phyloP scores from a whole-genome alignment of 306 rosid genomes.

The Gillenia trifoliata region DNA sequence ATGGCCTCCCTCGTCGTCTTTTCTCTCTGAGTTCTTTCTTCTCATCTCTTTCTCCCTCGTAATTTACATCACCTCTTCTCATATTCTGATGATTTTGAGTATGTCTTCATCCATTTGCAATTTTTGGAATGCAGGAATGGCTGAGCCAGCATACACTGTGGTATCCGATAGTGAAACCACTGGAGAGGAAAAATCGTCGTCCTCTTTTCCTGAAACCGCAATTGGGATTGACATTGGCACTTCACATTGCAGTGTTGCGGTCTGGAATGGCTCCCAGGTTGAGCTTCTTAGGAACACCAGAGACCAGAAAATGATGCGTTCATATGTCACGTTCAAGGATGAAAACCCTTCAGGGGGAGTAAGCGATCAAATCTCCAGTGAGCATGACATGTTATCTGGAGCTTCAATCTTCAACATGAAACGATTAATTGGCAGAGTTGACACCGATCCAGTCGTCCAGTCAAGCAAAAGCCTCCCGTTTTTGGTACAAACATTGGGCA shows the following conservation, averaged over 20 bases:
- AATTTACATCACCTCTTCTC: too few relatives aligned
- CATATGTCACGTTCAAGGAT: slow-evolving; percentile 71
- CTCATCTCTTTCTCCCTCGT: too few relatives aligned
- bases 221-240: slow-evolving; percentile 88
- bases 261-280: slow-evolving; percentile 82
- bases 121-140: slow-evolving; percentile 55
- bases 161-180: slow-evolving; percentile 77
- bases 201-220: slow-evolving; percentile 58
- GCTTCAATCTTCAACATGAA: slow-evolving; percentile 81
- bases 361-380: slow-evolving; percentile 41
- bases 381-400: slow-evolving; percentile 65
- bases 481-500: slow-evolving; percentile 73
- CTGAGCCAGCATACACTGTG: slow-evolving; percentile 71
- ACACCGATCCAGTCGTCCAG: slow-evolving; percentile 78
- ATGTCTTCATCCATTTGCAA: background rate
- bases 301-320: slow-evolving; percentile 70
- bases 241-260: slow-evolving; percentile 79
- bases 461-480: slow-evolving; percentile 75
- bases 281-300: slow-evolving; percentile 65
- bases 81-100: too few relatives aligned
- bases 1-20: too few relatives aligned
- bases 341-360: slow-evolving; percentile 63
- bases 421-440: slow-evolving; percentile 83
- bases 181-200: slow-evolving; percentile 55
- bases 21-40: too few relatives aligned